phyloP scores from a whole-genome alignment of 345 rosid species.

The Pelargonium nanum region DNA sequence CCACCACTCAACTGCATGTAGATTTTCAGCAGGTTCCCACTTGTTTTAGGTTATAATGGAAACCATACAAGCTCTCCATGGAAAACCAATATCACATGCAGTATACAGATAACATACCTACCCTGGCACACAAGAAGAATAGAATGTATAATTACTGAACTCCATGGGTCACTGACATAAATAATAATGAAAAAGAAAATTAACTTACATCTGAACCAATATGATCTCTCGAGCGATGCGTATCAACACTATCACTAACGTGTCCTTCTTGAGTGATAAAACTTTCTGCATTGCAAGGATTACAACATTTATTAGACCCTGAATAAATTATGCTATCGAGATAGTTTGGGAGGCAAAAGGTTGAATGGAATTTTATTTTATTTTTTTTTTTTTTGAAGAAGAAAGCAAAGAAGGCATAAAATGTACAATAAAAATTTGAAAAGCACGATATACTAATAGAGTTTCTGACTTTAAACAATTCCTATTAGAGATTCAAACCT shows the following conservation, averaged over 20 bases:
- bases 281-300: conserved; percentile 30
- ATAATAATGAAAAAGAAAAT: conserved; percentile 4
- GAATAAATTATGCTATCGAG: not conserved
- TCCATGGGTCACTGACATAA: not conserved
- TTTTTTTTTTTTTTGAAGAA: no score
- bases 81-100: no score
- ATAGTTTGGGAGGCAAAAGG: not conserved
- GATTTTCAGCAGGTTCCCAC: no score
- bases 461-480: no score
- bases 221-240: conserved; percentile 15
- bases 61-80: no score
- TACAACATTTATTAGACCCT: not conserved
- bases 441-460: no score
- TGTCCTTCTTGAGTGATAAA: conserved; percentile 18
- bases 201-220: conserved; percentile 34
- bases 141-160: not conserved
- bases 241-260: conserved; percentile 6
- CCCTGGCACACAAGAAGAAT: no score
- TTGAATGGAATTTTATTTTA: not conserved
- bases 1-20: no score
- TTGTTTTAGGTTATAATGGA: no score
- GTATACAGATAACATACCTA: no score
- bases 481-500: not conserved
- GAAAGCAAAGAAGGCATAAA: not conserved
- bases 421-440: not conserved